Conservation (phyloP, 2,329 filamentous ascomycete genomes). For the Zopfia rhizophila region DNA sequence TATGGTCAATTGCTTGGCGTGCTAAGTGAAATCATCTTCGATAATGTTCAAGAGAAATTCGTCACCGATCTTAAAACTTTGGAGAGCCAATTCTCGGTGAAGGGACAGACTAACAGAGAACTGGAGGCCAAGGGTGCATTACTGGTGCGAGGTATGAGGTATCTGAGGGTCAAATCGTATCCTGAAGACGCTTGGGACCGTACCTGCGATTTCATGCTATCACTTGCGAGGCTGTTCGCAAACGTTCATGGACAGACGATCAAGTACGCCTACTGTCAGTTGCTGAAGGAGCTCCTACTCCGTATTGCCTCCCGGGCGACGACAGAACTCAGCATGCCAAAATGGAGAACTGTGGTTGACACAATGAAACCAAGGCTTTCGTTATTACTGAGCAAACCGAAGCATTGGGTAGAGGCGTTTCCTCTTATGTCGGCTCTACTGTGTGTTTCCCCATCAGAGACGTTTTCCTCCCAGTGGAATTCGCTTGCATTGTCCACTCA, state of each 20-base stretch:
- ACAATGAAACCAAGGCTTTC: slow-evolving; percentile 80
- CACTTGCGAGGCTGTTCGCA: slow-evolving; percentile 82
- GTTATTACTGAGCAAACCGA: slow-evolving; percentile 89
- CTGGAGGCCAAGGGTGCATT: slow-evolving; percentile 85
- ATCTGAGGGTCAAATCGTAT: slow-evolving; percentile 79
- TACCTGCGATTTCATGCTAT: slow-evolving; percentile 88
- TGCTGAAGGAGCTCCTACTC: slow-evolving; percentile 85
- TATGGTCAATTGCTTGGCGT: slow-evolving; percentile 93
- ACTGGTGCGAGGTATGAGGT: slow-evolving; percentile 90
- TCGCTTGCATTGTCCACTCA: slow-evolving; percentile 81
- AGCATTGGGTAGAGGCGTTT: slow-evolving; percentile 90
- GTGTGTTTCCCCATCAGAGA: slow-evolving; percentile 86
- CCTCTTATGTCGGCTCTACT: slow-evolving; percentile 87
- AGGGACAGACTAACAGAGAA: slow-evolving; percentile 73
- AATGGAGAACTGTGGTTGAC: slow-evolving; percentile 87
- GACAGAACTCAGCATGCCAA: slow-evolving; percentile 79
- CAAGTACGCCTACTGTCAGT: slow-evolving; percentile 94
- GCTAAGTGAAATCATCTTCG: slow-evolving; percentile 94
- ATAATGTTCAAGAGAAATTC: slow-evolving; percentile 83
- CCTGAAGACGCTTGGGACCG: slow-evolving; percentile 82
- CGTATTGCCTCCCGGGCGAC: slow-evolving; percentile 85
- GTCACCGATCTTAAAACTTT: slow-evolving; percentile 81
- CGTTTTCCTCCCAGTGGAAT: slow-evolving; percentile 87
- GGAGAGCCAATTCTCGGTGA: slow-evolving; percentile 78
- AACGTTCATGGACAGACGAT: slow-evolving; percentile 87